A percentile compares a stretch with the other conserved stretches of the same genome.
Conservation (phyloP, 495 filamentous ascomycete genomes). For the Wilcoxina mikolae region DNA sequence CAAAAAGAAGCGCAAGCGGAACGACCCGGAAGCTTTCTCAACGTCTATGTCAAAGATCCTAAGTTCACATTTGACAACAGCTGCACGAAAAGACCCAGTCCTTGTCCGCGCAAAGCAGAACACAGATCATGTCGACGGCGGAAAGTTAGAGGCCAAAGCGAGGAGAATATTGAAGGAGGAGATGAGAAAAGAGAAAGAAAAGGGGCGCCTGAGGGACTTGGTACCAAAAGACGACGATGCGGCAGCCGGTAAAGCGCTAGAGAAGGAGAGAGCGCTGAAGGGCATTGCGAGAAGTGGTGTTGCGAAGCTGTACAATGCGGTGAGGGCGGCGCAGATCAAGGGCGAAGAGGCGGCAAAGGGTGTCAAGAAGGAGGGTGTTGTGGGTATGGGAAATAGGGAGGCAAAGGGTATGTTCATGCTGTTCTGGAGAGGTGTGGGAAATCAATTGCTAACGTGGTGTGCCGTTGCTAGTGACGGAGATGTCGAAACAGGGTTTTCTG, state of each 20-base stretch:
- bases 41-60: slow-evolving; percentile 86
- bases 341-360: slow-evolving; percentile 17
- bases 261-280: slow-evolving; percentile 51
- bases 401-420: slow-evolving; percentile 18
- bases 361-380: slow-evolving; percentile 45
- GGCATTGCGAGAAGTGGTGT: slow-evolving; percentile 28
- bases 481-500: slow-evolving; percentile 91
- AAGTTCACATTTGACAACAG: slow-evolving; percentile 63
- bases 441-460: not conserved
- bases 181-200: slow-evolving; percentile 65
- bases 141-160: slow-evolving; percentile 65
- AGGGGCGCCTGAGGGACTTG: slow-evolving; percentile 66
- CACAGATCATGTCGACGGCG: slow-evolving; percentile 49
- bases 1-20: slow-evolving; percentile 42
- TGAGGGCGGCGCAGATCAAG: slow-evolving; percentile 70
- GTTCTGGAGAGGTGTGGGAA: not conserved
- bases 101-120: slow-evolving; percentile 64
- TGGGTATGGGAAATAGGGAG: slow-evolving; percentile 22
- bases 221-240: slow-evolving; percentile 44
- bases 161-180: slow-evolving; percentile 63
- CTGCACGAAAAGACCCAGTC: slow-evolving; percentile 72
- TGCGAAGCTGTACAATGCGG: slow-evolving; percentile 68
- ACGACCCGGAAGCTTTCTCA: slow-evolving; percentile 80
- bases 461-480: slow-evolving; percentile 51
- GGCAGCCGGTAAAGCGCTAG: slow-evolving; percentile 38